phyloP scores from a whole-genome alignment of 1,139 yeast species.

The Hyphopichia buzzinii region DNA sequence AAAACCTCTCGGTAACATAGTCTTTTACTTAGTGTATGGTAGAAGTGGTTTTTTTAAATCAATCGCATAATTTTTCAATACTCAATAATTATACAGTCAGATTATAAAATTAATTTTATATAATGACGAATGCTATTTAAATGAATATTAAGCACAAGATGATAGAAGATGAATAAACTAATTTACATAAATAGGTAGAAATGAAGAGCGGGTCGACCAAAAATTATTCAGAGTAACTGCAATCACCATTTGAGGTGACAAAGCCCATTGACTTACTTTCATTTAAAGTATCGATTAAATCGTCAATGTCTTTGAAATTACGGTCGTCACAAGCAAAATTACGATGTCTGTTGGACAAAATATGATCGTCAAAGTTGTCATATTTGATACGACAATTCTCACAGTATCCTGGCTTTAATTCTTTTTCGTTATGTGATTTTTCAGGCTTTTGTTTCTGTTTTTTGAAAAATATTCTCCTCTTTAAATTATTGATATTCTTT shows the following conservation, averaged over 20 bases:
- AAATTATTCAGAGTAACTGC: constrained; percentile 17
- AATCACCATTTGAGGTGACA: constrained; percentile 47
- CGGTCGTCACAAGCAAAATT: constrained; percentile 72
- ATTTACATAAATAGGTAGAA: background rate
- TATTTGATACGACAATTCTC: constrained; percentile 91
- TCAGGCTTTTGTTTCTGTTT: constrained; percentile 45
- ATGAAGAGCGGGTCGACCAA: background rate
- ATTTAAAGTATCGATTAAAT: constrained; percentile 51
- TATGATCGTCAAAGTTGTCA: constrained; percentile 77
- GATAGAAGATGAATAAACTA: background rate
- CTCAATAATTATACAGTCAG: no score
- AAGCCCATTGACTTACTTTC: constrained; percentile 43
- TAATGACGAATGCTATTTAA: background rate
- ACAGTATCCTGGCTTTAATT: constrained; percentile 68
- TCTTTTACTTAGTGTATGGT: no score
- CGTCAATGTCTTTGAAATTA: constrained; percentile 78
- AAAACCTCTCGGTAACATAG: no score
- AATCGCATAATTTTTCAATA: no score
- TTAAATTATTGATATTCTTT: constrained; percentile 59
- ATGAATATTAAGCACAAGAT: background rate
- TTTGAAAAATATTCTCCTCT: constrained; percentile 49
- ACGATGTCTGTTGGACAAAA: constrained; percentile 67
- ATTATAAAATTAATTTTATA: no score
- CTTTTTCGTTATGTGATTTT: constrained; percentile 30
- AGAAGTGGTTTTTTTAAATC: no score